Conservation (phyloP, 257 asterid species). For the Striga asiatica region DNA sequence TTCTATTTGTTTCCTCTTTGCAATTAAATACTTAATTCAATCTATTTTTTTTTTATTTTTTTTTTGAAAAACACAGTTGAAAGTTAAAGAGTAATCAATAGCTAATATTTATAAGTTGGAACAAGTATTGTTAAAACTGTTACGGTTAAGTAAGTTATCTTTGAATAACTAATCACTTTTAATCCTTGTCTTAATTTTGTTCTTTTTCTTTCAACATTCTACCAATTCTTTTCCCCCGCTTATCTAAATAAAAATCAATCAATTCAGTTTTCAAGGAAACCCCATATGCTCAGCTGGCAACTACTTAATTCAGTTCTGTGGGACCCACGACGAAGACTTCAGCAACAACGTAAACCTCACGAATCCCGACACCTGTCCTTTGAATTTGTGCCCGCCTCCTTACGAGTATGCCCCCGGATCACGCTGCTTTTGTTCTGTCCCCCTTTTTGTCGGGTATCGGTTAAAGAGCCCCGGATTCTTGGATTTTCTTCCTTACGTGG, state of each 20-base stretch:
- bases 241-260: background rate
- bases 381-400: slow-evolving; percentile 46
- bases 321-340: slow-evolving; percentile 36
- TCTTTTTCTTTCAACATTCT: background rate
- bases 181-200: no score
- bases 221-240: background rate
- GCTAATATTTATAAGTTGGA: no score
- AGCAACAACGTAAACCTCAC: slow-evolving; percentile 17
- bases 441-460: slow-evolving; percentile 71
- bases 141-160: no score
- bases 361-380: slow-evolving; percentile 27
- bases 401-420: slow-evolving; percentile 50
- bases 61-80: no score
- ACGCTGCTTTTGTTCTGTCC: slow-evolving; percentile 70
- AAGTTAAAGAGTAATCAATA: no score
- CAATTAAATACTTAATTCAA: no score
- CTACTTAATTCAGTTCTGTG: slow-evolving; percentile 34
- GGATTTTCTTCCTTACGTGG: slow-evolving; percentile 49
- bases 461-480: slow-evolving; percentile 87
- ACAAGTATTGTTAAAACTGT: no score
- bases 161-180: no score
- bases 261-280: slow-evolving; percentile 76
- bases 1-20: no score
- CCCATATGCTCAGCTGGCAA: slow-evolving; percentile 43
- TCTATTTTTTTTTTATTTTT: no score